phyloP scores from a whole-genome alignment of 2,329 filamentous ascomycete species.

The Beauveria australis region DNA sequence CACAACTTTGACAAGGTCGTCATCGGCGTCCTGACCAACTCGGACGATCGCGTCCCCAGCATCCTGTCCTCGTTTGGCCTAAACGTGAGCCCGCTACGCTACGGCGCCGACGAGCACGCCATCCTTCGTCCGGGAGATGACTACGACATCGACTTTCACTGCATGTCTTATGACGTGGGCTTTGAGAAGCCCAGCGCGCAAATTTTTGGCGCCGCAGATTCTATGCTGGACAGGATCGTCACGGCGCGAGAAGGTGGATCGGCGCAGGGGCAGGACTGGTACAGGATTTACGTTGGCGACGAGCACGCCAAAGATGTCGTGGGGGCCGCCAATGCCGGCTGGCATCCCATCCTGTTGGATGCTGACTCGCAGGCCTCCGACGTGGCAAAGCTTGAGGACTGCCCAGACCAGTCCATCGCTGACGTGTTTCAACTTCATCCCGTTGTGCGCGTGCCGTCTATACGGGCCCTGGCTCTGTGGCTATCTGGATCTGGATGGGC shows the following conservation, averaged over 20 bases:
- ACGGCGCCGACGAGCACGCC: constrained; percentile 13
- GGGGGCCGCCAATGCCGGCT: constrained; percentile 29
- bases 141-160: constrained; percentile 44
- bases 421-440: constrained; percentile 10
- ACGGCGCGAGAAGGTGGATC: constrained; percentile 12
- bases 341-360: constrained; percentile 19
- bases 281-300: constrained; percentile 47
- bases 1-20: constrained; percentile 30
- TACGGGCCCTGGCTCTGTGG: constrained; percentile 10
- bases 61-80: constrained; percentile 48
- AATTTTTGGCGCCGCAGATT: constrained; percentile 49
- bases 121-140: not conserved
- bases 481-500: not conserved
- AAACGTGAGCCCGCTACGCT: constrained; percentile 31
- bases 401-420: constrained; percentile 3
- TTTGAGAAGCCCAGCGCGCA: constrained; percentile 46
- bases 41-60: constrained; percentile 48
- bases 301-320: constrained; percentile 41
- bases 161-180: constrained; percentile 56
- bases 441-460: constrained; percentile 14
- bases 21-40: constrained; percentile 54
- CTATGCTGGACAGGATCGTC: constrained; percentile 29
- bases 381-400: constrained; percentile 10
- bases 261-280: constrained; percentile 18
- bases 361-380: not conserved